Percentiles rank a stretch among this genome's conserved stretches.
Conservation (phyloP, 75 land plant species). For the Sequoia sempervirens region DNA sequence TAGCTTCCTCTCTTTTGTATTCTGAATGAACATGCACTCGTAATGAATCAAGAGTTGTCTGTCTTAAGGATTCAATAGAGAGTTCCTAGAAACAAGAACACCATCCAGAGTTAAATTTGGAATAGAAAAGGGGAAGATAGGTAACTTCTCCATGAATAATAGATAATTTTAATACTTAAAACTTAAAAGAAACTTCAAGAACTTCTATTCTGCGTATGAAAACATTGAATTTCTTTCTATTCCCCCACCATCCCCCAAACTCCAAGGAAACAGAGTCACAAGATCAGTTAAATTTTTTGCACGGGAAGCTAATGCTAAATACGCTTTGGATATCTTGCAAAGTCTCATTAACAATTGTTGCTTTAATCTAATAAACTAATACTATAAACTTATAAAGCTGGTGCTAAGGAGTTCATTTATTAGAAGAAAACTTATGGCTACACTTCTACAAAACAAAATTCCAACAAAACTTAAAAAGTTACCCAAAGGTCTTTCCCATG, state of each 20-base stretch:
- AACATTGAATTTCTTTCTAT: not conserved
- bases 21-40: not conserved
- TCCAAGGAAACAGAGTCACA: not conserved
- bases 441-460: not conserved
- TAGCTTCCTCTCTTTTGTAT: not conserved
- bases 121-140: not conserved
- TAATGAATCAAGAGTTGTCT: not conserved
- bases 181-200: not conserved
- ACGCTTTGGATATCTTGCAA: not conserved
- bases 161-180: not conserved
- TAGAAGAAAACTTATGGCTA: not conserved
- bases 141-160: not conserved
- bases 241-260: not conserved
- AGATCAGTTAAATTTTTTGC: not conserved
- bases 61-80: not conserved
- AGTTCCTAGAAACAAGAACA: constrained; percentile 4
- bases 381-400: not conserved
- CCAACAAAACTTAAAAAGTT: not conserved
- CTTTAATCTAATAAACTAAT: not conserved
- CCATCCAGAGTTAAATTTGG: constrained; percentile 1
- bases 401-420: not conserved
- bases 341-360: not conserved
- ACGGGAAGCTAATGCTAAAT: not conserved
- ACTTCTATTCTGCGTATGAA: not conserved
- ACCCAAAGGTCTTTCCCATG: not conserved